These are phyloP conservation scores for Aspergillus incahuasiensis DNA, from an alignment of 495 filamentous ascomycete genomes.

Conservation along the genomic window DNA sequence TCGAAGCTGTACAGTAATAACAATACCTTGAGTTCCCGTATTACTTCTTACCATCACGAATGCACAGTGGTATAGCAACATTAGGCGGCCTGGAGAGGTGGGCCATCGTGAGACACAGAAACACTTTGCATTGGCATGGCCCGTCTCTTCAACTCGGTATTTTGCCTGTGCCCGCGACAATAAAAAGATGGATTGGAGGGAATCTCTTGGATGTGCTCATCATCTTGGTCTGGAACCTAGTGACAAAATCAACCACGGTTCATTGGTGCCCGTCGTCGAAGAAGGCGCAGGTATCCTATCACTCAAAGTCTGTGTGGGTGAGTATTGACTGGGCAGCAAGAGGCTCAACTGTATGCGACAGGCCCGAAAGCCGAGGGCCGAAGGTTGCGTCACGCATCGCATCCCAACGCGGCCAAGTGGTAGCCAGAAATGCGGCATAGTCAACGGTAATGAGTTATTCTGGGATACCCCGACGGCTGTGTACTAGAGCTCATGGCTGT, in stretches of 20 bases:
- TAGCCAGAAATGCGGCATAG: background rate
- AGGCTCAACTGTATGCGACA: slow-evolving; percentile 4
- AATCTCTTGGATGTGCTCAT: too few relatives aligned
- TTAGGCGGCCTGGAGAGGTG: background rate
- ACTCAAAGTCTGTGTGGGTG: too few relatives aligned
- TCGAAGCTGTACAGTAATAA: background rate
- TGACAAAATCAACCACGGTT: too few relatives aligned
- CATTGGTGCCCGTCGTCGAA: too few relatives aligned
- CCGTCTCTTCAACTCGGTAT: too few relatives aligned
- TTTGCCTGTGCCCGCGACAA: too few relatives aligned
- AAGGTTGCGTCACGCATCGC: background rate
- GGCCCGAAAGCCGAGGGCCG: background rate
- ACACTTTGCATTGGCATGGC: too few relatives aligned
- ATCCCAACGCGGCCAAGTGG: background rate
- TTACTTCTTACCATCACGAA: background rate
- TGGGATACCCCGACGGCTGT: background rate
- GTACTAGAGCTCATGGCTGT: background rate
- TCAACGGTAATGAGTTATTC: too few relatives aligned
- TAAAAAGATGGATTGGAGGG: too few relatives aligned
- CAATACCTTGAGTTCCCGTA: background rate
- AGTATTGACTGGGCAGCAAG: background rate
- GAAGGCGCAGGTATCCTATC: too few relatives aligned
- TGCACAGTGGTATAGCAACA: background rate
- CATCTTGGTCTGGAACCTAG: too few relatives aligned
- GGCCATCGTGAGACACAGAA: too few relatives aligned